Evolutionary conservation across 2,329 filamentous ascomycete species (phyloP), one percentile per base, ranked within the genome.

Genomic region (Helicocarpus griseus): DNA sequence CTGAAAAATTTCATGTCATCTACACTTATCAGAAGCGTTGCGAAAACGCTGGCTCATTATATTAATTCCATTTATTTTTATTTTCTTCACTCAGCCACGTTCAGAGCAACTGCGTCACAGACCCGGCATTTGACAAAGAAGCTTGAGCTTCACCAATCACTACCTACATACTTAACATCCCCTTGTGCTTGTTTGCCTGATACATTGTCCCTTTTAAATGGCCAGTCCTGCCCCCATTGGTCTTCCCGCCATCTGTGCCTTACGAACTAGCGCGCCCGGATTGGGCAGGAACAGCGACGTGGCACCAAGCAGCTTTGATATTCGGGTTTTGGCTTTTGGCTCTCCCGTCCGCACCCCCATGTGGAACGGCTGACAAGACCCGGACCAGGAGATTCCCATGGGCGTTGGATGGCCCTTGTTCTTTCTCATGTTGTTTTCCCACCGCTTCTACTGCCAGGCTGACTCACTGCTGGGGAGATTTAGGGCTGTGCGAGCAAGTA

Each of bases 201-300:
- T 13, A 45, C 21, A 21, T 31, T 47, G 5, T 36, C 36, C 21
- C 26, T n/a, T 47, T 38, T 47, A 13, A 24, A 47, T 36, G 11
- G 17, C 7, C 13, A 35, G 21, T 5, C 7, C 8, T 17, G 14
- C 14, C 31, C n/a, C 29, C 11, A 47, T 26, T 35, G 19, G 45
- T 13, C 36, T 19, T 17, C n/a, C 22, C 45, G 13, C 14, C 19
- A 3, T 17, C 29, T 6, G 19, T 36, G 45, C 45, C 45, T 36
- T 38, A 6, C 19, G 33, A 35, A 22, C 29, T 47, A 47, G 31
- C 21, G 44, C 44, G 21, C 22, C 13, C 38, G 39, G 26, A 44
- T 50, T 35, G 48, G 48, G 48, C 48, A 50, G 48, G 39, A 44
- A 50, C 38, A 17, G 39, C 39, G 39, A 50, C 48, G 48, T 50